These are phyloP conservation scores for Uronychia binucleata DNA, from an alignment of 73 alveolate genomes.

Conservation along the genomic window DNA sequence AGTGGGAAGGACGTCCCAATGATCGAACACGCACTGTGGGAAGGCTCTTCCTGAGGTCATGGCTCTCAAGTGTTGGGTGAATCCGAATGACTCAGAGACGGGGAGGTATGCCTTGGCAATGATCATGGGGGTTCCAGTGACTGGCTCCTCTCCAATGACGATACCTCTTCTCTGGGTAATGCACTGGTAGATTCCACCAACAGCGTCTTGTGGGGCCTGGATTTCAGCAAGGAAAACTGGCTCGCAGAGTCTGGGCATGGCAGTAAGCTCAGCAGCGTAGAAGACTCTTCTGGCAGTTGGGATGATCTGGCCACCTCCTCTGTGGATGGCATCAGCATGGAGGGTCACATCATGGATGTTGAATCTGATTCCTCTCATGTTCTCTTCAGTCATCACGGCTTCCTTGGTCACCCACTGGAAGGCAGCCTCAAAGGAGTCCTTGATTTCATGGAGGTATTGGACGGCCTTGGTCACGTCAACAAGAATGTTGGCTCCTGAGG, in stretches of 20 bases:
- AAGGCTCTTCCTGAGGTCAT: slow-evolving; percentile 99
- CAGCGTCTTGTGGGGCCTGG: slow-evolving; percentile 95
- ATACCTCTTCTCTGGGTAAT: slow-evolving; percentile 97
- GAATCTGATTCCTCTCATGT: slow-evolving; percentile 98
- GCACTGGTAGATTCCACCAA: slow-evolving; percentile 96
- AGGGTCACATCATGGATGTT: slow-evolving; percentile 90
- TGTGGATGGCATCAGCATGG: slow-evolving; percentile 98
- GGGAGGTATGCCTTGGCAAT: slow-evolving; percentile 98
- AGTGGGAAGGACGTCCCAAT: slow-evolving; percentile 88
- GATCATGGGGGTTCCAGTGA: slow-evolving; percentile 95
- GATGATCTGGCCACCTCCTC: slow-evolving; percentile 99
- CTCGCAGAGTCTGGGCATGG: slow-evolving; percentile 97
- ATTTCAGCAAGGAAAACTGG: slow-evolving; percentile 98
- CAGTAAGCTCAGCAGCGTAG: slow-evolving; percentile 97
- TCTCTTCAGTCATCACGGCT: slow-evolving; percentile 97
- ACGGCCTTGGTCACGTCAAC: slow-evolving; percentile 93
- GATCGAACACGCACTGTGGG: slow-evolving; percentile 99
- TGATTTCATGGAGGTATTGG: slow-evolving; percentile 96
- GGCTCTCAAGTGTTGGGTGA: slow-evolving; percentile 97
- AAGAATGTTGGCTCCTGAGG: slow-evolving; percentile 95
- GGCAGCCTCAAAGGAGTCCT: slow-evolving; percentile 97
- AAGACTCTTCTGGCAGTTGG: slow-evolving; percentile 99
- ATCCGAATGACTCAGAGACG: slow-evolving; percentile 99
- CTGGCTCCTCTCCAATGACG: slow-evolving; percentile 95
- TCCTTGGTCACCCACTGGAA: slow-evolving; percentile 99